Evolutionary conservation across 2,329 filamentous ascomycete species (phyloP).

Genomic region (Atkinsonella texensis): DNA sequence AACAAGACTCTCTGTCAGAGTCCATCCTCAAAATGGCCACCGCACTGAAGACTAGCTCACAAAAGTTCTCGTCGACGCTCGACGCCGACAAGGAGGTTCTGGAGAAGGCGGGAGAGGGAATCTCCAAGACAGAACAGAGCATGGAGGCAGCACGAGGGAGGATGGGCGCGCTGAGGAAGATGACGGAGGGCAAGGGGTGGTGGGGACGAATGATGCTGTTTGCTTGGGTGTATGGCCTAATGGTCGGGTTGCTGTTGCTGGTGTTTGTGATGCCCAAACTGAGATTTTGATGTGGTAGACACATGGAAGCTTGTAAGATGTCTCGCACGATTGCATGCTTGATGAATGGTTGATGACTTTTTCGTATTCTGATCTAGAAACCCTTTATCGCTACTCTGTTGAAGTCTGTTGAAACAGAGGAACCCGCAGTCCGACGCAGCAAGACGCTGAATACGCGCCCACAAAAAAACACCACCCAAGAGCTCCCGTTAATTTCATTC

Average conservation of each 20-base stretch:
- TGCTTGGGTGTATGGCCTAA: conserved; percentile 69
- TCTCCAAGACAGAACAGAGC: conserved; percentile 63
- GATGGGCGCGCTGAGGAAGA: conserved; percentile 65
- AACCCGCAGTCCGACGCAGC: no score
- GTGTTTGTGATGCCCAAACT: conserved; percentile 84
- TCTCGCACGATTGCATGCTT: background rate
- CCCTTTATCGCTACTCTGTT: background rate
- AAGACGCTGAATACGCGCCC: no score
- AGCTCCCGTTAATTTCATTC: background rate
- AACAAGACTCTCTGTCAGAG: conserved; percentile 72
- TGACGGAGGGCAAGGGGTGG: conserved; percentile 85
- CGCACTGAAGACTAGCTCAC: conserved; percentile 63
- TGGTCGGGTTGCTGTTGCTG: conserved; percentile 63
- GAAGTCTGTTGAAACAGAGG: background rate
- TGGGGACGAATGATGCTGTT: conserved; percentile 76
- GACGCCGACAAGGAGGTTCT: conserved; percentile 63
- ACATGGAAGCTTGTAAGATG: background rate
- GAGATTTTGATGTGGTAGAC: conserved; percentile 50
- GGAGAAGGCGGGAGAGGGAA: conserved; percentile 55
- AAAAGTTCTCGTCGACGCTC: conserved; percentile 58
- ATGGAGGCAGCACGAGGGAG: conserved; percentile 65
- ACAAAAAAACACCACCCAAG: background rate
- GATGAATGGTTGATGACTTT: background rate
- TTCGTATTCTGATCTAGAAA: background rate
- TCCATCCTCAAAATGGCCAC: conserved; percentile 73